Conservation (phyloP, 148 eudicot species). For the Vaccinium macrocarpon region DNA sequence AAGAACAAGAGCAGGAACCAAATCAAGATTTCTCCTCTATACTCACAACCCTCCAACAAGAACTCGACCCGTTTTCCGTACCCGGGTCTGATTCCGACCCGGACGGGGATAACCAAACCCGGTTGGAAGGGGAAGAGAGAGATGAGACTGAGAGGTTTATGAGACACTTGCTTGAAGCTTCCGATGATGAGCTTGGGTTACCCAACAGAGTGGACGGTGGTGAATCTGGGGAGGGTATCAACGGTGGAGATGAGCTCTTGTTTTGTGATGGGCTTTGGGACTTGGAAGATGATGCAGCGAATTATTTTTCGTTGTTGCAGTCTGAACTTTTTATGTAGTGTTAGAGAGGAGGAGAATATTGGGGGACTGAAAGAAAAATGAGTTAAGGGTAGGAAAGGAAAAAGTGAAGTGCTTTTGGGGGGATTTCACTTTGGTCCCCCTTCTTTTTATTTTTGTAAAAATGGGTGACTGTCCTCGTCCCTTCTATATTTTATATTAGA, state of each 20-base stretch:
- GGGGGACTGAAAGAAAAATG: not conserved
- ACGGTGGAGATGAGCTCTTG: constrained; percentile 29
- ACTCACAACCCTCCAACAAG: constrained; percentile 58
- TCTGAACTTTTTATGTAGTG: constrained; percentile 64
- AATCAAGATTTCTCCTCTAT: constrained; percentile 49
- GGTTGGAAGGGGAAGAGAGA: constrained; percentile 16
- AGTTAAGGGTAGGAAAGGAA: not conserved
- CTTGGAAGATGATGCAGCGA: constrained; percentile 84
- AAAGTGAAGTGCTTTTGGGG: not conserved
- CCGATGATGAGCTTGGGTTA: constrained; percentile 87
- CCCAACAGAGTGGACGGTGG: constrained; percentile 37
- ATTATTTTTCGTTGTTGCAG: constrained; percentile 58
- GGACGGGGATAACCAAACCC: not conserved
- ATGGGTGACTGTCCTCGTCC: constrained; percentile 14
- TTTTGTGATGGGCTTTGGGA: constrained; percentile 72
- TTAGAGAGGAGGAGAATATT: constrained; percentile 17
- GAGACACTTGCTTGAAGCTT: constrained; percentile 86
- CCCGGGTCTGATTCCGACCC: constrained; percentile 3
- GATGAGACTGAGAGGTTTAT: constrained; percentile 52
- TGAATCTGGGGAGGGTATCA: constrained; percentile 14
- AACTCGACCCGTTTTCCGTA: constrained; percentile 26
- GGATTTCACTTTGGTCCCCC: constrained; percentile 25
- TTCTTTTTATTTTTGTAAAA: constrained; percentile 26
- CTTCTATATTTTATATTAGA: not conserved
- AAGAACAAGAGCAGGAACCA: constrained; percentile 41